Base-by-base conservation (phyloP, 345 rosid genomes). In the Salix caprea region DNA sequence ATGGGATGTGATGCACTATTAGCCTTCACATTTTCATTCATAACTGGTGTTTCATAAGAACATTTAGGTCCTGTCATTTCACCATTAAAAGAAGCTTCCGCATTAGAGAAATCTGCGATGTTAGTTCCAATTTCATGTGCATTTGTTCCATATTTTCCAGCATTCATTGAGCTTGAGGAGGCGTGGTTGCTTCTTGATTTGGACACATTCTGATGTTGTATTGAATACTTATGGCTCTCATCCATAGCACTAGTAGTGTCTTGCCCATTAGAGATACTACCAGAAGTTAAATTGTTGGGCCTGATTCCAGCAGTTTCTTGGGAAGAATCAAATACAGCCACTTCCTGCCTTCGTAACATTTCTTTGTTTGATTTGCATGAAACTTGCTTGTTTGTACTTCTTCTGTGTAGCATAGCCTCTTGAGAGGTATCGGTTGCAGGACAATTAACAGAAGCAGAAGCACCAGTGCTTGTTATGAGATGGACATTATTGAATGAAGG, bases 341-440 rank as follows among this genome's bases (percentile, higher is more conserved):
- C 68, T 61, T 76, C 86, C 67, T 82, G 87, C 72, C 83, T 86
- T 87, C 83, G 83, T 70, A 77, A 80, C 80, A 84, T 77, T 73
- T 85, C 92, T 79, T 82, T 77, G 78, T 72, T 82, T 69, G 84
- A 67, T 75, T 78, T 88, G 65, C 79, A 65, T 18, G 80, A 82
- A 74, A 54, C 44, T 60, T 76, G 82, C 84, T 83, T 88, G 48
- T 84, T 88, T 70, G 74, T 66, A 60, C 79, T 75, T 85, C 81
- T 89, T 80, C 84, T 86, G 80, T 81, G 92, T 62, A 54, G 86
- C 69, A 73, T 79, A 61, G 82, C 76, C 78, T 79, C 80, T 81
- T 82, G 87, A 80, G 84, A 78, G 75, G 77, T 69, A 61, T 87
- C 91, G 75, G 60, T 68, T 64, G 76, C 81, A 70, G 85, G 76